phyloP scores from a whole-genome alignment of 208 protist species.

The Acanthamoeba lenticulata region DNA sequence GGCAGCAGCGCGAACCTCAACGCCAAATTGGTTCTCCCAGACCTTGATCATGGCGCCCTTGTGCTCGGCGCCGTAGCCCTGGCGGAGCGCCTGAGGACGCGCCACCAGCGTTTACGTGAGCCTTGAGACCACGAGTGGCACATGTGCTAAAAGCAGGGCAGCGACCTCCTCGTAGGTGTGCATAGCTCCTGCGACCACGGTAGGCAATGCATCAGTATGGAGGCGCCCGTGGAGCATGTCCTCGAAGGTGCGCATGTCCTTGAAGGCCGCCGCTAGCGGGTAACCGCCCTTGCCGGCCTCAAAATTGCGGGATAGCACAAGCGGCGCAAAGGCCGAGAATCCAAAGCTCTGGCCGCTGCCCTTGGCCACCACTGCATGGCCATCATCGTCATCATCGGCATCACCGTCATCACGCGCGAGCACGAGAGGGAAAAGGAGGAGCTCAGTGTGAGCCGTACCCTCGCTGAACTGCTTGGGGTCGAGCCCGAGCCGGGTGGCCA shows the following conservation, averaged over 20 bases:
- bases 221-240: not conserved
- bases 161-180: not conserved
- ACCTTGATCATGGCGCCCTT: not conserved
- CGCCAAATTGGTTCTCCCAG: not conserved
- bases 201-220: not conserved
- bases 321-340: not conserved
- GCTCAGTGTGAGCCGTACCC: not conserved
- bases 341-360: not conserved
- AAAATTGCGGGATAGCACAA: not conserved
- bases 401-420: no score
- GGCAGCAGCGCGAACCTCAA: not conserved
- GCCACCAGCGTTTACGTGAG: not conserved
- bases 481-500: not conserved
- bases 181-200: not conserved
- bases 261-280: not conserved
- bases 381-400: no score
- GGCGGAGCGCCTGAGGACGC: not conserved
- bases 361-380: not conserved
- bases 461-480: not conserved
- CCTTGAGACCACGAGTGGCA: not conserved
- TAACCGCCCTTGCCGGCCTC: not conserved
- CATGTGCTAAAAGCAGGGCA: no score
- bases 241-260: not conserved
- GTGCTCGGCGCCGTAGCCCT: not conserved
- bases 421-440: not conserved